phyloP scores from a whole-genome alignment of 495 filamentous ascomycete genomes.

The Stereocaulon alpinum region DNA sequence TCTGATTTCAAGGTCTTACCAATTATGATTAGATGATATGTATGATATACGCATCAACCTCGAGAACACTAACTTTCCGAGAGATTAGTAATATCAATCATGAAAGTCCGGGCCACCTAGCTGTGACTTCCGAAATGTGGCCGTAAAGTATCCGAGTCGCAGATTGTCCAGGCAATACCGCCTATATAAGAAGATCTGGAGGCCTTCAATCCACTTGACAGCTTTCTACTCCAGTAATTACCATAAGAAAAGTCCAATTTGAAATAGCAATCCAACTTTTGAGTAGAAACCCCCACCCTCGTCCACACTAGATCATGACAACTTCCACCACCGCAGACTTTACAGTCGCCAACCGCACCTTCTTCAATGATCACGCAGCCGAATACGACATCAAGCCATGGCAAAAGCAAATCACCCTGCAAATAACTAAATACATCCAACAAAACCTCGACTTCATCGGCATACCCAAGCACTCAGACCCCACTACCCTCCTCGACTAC shows the following conservation, averaged over 20 bases:
- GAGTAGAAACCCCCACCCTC: background rate
- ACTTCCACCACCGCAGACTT: background rate
- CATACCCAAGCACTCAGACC: constrained; percentile 42
- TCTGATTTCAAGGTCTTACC: too few relatives aligned
- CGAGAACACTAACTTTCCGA: background rate
- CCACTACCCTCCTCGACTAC: constrained; percentile 53
- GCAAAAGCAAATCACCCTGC: constrained; percentile 27
- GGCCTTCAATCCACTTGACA: background rate
- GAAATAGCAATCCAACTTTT: background rate
- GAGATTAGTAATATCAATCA: background rate
- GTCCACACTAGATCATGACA: background rate
- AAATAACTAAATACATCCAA: constrained; percentile 37
- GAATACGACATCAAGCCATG: constrained; percentile 38
- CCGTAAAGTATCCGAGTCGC: background rate
- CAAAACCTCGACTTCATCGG: constrained; percentile 51
- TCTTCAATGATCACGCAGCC: constrained; percentile 33
- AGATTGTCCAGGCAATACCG: background rate
- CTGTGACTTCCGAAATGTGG: background rate
- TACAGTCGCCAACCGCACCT: constrained; percentile 8
- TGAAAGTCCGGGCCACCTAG: background rate
- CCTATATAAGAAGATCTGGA: constrained; percentile 1
- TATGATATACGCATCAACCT: background rate
- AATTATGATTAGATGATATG: too few relatives aligned
- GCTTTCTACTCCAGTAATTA: background rate
- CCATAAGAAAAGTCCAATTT: background rate